Evolutionary conservation across 495 filamentous ascomycete species (phyloP), one percentile per base, ranked within the genome.

Genomic region (Aspergillus homomorphus): DNA sequence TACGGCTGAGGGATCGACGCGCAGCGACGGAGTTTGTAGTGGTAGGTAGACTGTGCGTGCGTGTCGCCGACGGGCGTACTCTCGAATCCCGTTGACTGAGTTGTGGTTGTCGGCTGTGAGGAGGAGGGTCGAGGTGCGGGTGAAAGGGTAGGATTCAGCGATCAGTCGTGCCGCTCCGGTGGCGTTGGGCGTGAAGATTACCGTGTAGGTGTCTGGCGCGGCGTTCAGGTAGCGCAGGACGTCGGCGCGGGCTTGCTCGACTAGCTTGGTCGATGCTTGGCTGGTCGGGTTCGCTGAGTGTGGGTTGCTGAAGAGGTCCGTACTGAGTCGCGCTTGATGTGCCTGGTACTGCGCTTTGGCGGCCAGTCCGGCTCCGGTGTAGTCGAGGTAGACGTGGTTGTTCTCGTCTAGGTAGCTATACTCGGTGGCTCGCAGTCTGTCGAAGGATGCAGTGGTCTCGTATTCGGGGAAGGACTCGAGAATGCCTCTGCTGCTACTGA

Each of bases 321-420:
- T 19, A 10, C 22, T 30, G n/a, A 59, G 51, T 20, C 51, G 50
- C n/a, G 41, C 42, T 4, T 53, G 38, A 26, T 59, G 51, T 7
- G 50, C 50, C 9, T 19, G 21, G 24, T 53, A 42, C 14, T 53
- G 50, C 22, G 57, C n/a, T 16, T 54, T 53, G 16, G 57, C 50
- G 1, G 50, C 50, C n/a, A 59, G 50, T 7, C 50, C 51, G 4
- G 57, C 41, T 5, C 57, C 57, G 51, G 57, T 54, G 19, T 59
- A 54, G 43, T 59, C 57, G 22, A 59, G 57, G 23, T 59, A 59
- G 2, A 53, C 15, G 14, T 58, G 56, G 21, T 50, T 24, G 18
- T 58, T 46, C 21, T 58, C 56, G 21, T 58, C 56, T 0, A 58
- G 56, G 46, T 51, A 58, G 46, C 46, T 58, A 33, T 58, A 58